Conservation (phyloP, 73 alveolate genomes). For the Loxodes magnus region DNA sequence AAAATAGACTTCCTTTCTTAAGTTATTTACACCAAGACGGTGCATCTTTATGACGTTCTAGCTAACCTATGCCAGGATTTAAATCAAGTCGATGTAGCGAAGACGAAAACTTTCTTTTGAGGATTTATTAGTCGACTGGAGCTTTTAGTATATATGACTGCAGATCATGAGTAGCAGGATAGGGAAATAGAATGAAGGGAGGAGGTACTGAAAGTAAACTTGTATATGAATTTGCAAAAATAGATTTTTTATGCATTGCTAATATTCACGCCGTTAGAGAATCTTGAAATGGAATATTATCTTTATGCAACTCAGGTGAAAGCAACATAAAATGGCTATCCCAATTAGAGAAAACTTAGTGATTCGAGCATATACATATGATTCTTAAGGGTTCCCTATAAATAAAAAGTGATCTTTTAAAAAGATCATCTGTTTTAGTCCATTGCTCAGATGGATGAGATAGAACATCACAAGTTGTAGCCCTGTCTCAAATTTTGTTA, state of each 20-base stretch:
- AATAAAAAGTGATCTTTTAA: slow-evolving; percentile 17
- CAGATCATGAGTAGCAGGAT: slow-evolving; percentile 83
- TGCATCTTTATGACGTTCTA: slow-evolving; percentile 38
- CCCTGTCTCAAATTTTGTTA: slow-evolving; percentile 66
- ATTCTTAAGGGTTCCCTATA: slow-evolving; percentile 29
- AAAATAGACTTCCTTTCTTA: slow-evolving; percentile 67
- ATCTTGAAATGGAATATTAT: slow-evolving; percentile 35
- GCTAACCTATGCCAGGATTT: slow-evolving; percentile 27
- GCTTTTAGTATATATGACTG: slow-evolving; percentile 60
- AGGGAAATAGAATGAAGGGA: slow-evolving; percentile 76
- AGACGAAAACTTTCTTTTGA: slow-evolving; percentile 30
- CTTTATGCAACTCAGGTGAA: slow-evolving; percentile 14
- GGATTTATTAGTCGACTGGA: slow-evolving; percentile 9
- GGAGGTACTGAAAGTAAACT: slow-evolving; percentile 87
- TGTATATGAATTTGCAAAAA: slow-evolving; percentile 60
- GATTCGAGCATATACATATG: slow-evolving; percentile 25
- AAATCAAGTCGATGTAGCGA: slow-evolving; percentile 29
- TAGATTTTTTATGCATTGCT: slow-evolving; percentile 80
- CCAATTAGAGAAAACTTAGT: slow-evolving; percentile 17
- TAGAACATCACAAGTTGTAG: slow-evolving; percentile 91
- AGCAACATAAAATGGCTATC: slow-evolving; percentile 13
- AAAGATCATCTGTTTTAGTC: slow-evolving; percentile 52
- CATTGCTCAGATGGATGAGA: slow-evolving; percentile 99
- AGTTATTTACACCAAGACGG: slow-evolving; percentile 52
- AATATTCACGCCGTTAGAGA: slow-evolving; percentile 93